Base-by-base conservation (phyloP, 1,284 basidiomycete genomes). In the Cutaneotrichosporon spelunceum region DNA sequence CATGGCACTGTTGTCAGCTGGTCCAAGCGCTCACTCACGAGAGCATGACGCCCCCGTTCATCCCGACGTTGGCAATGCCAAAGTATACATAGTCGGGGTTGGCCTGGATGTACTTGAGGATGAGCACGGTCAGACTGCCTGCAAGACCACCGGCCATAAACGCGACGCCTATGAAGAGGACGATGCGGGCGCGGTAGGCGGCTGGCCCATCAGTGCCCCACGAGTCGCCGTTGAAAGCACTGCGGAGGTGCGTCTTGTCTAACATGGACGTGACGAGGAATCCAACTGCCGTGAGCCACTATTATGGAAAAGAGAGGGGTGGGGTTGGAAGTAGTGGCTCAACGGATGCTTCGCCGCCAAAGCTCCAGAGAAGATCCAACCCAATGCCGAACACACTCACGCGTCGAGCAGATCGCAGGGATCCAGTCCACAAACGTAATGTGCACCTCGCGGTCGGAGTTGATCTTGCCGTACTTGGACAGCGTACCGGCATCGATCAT, bases 111-210 rank as follows among this genome's bases (percentile, higher is more conserved):
- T 99, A 99, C 80, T 98, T 98, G 74, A 99, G 83, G 59, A 97
- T 87, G 39, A 97, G 82, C 13, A 98, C 84, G 8, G 90, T 90
- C 71, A 95, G 85, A 73, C 91, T 93, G 50, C 94, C 94, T 13
- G 94, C 94, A 56, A 98, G 79, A 1, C 94, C 95, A 27, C 94
- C 94, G 0, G 94, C 94, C 91, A 98, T 92, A 56, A 98, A 79
- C 0, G 95, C 93, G 73, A 99, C 97, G 0, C 95, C 95, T 65
- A 98, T 85, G 79, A 99, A 99, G 68, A 98, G 80, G 69, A 95
- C 87, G 64, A 95, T 80, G 36, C 93, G 82, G 3, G 94, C 93
- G 64, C 91, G 84, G 90, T 92, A 95, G 19, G 94, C 91, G 1
- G 91, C 89, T 6, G 86, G 82, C 0, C 88, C 82, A 69, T 92